Conservation (phyloP, 1,139 yeast species). For the Pichia sorboxylosa region DNA sequence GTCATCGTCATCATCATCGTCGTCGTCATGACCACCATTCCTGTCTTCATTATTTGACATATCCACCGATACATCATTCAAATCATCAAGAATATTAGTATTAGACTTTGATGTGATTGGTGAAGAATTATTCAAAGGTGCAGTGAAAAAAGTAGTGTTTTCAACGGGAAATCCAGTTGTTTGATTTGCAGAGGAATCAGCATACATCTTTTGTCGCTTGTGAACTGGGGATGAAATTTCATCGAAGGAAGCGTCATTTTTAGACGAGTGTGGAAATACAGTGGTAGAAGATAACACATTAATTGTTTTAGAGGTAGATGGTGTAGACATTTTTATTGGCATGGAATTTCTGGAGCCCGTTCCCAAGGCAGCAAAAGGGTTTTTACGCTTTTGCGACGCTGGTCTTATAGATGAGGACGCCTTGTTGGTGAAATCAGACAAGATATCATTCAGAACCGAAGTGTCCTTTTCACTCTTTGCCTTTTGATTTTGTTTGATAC, state of each 20-base stretch:
- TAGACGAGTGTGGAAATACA: slow-evolving; percentile 2
- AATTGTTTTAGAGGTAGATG: slow-evolving; percentile 1
- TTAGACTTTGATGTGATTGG: slow-evolving; percentile 16
- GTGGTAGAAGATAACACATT: slow-evolving; percentile 6
- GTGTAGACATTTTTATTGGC: slow-evolving; percentile 7
- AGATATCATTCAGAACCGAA: slow-evolving; percentile 33
- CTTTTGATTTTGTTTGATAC: slow-evolving; percentile 13
- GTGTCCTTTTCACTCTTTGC: slow-evolving; percentile 21
- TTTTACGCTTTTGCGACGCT: slow-evolving; percentile 14
- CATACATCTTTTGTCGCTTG: slow-evolving; percentile 9
- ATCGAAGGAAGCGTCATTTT: slow-evolving; percentile 10
- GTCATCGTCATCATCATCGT: slow-evolving; percentile 18
- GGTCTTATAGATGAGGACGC: slow-evolving; percentile 13
- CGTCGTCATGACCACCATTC: slow-evolving; percentile 5
- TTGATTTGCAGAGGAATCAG: slow-evolving; percentile 1
- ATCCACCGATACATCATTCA: slow-evolving; percentile 8
- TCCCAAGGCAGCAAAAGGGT: slow-evolving; percentile 21
- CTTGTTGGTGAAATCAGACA: slow-evolving; percentile 31
- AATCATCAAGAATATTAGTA: slow-evolving; percentile 8
- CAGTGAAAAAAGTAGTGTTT: slow-evolving; percentile 15
- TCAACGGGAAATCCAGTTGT: slow-evolving; percentile 12
- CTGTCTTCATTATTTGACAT: slow-evolving; percentile 1
- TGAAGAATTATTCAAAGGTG: slow-evolving; percentile 13
- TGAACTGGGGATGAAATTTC: slow-evolving; percentile 11
- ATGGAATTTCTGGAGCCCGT: slow-evolving; percentile 6